These are phyloP conservation scores for Haematococcus sp. DNA, from an alignment of 139 green algal species.

Conservation along the genomic window DNA sequence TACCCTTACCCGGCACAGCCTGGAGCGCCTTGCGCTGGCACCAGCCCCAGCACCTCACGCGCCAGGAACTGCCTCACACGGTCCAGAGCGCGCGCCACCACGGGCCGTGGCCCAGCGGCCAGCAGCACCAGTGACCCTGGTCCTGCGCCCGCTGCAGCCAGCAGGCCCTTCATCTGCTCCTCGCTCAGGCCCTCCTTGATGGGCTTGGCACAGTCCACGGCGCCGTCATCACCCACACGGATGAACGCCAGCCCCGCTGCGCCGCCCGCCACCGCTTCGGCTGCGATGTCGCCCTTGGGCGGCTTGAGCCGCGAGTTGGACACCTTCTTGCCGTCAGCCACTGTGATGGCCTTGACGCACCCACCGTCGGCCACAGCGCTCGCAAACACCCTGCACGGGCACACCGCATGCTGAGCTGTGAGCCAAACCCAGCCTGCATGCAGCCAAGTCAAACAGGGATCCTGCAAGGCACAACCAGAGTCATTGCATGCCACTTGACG, in stretches of 20 bases:
- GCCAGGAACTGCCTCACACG: slow-evolving; percentile 84
- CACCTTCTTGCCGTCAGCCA: slow-evolving; percentile 81
- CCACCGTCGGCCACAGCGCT: slow-evolving; percentile 64
- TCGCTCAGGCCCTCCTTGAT: slow-evolving; percentile 75
- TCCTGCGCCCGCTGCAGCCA: slow-evolving; percentile 15
- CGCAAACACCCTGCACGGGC: slow-evolving; percentile 74
- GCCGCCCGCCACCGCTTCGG: slow-evolving; percentile 66
- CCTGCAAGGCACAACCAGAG: too few relatives aligned
- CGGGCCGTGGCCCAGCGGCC: slow-evolving; percentile 60
- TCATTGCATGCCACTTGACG: too few relatives aligned
- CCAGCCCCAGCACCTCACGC: slow-evolving; percentile 54
- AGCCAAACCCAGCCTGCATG: background rate
- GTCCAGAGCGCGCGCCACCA: slow-evolving; percentile 80
- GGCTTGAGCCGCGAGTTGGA: slow-evolving; percentile 82
- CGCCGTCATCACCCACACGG: slow-evolving; percentile 64
- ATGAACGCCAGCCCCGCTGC: slow-evolving; percentile 64
- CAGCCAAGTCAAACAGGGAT: too few relatives aligned
- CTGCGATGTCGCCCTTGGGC: slow-evolving; percentile 74
- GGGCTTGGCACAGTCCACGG: slow-evolving; percentile 75
- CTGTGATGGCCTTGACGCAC: slow-evolving; percentile 79
- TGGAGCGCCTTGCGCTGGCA: slow-evolving; percentile 23
- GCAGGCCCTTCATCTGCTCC: slow-evolving; percentile 38
- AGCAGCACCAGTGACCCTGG: slow-evolving; percentile 88
- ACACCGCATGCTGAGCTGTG: background rate
- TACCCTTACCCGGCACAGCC: background rate